Evolutionary conservation across 2,329 filamentous ascomycete species (phyloP).

Genomic region (Colletotrichum endophyticum): DNA sequence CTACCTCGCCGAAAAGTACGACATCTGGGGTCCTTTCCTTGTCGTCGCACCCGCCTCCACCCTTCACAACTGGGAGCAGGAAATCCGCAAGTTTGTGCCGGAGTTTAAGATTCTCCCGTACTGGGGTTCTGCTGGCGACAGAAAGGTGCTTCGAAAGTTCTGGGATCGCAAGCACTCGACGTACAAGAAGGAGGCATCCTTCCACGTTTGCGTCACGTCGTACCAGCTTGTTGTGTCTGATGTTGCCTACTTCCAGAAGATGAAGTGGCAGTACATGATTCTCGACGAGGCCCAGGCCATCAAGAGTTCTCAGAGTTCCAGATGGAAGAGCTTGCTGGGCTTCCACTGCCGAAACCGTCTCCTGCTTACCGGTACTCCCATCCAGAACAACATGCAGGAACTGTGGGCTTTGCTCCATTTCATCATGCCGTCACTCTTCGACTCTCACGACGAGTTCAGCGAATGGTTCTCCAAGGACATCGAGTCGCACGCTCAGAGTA

Average conservation of each 20-base stretch:
- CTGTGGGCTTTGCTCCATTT: conserved; percentile 97
- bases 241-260: conserved; percentile 97
- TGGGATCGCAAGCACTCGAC: conserved; percentile 98
- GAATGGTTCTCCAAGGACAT: conserved; percentile 97
- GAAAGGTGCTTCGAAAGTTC: conserved; percentile 96
- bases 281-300: conserved; percentile 98
- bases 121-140: conserved; percentile 93
- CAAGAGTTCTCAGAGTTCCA: conserved; percentile 94
- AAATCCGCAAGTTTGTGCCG: conserved; percentile 94
- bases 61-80: conserved; percentile 99
- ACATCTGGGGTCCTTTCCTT: conserved; percentile 97
- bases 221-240: conserved; percentile 98
- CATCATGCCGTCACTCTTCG: conserved; percentile 99
- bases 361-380: conserved; percentile 92
- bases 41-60: conserved; percentile 97
- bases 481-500: conserved; percentile 97
- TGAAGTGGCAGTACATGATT: conserved; percentile 99
- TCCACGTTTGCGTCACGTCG: conserved; percentile 95
- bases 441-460: conserved; percentile 90
- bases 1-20: conserved; percentile 94
- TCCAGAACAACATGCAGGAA: conserved; percentile 99
- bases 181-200: conserved; percentile 90
- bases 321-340: conserved; percentile 93
- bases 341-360: conserved; percentile 97
- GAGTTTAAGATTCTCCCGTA: conserved; percentile 95